Evolutionary conservation across 2,329 filamentous ascomycete genomes (phyloP), one percentile per base, ranked within the genome.

Genomic region (Hypoxylon sp.): DNA sequence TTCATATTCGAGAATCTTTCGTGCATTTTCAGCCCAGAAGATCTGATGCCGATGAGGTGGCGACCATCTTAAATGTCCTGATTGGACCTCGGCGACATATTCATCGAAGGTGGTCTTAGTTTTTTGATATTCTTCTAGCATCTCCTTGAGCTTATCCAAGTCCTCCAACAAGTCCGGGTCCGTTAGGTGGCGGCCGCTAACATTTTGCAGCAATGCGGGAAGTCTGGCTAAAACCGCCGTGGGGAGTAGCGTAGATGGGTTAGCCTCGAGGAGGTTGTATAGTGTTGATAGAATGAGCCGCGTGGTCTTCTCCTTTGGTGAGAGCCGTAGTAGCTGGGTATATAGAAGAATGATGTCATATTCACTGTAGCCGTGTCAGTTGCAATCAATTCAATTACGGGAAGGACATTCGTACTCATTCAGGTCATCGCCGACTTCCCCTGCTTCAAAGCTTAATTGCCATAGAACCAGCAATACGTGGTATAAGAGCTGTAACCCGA

Each of bases 241-340:
- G 6, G 95, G 94, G 62, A 98, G 90, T 80, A 91, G 81, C 79
- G 92, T 86, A 87, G 92, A 84, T 82, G 88, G 80, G 85, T 93
- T 91, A 67, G 85, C 84, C 48, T 84, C 84, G 39, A 98, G 88
- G 48, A 99, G 90, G 81, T 97, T 98, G 79, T 92, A 88, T 44
- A 99, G 87, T 6, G 95, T 98, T 9, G 94, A 94, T 48, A 98
- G 87, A 50, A 98, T 88, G 59, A 99, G 87, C 31, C 96, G 91
- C 0, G 95, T 98, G 1, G 95, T 98, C 86, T 99, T 99, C 80
- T 98, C 96, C 81, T 99, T 99, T 48, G 95, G 94, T 1, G 96
- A 98, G 46, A 97, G 85, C 60, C 94, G 92, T 61, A 99, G 86
- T 39, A 99, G 90, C 73, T 97, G 92, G n/a, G 93, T 94, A 80